A percentile compares a stretch with the other conserved stretches of the same genome.
Conservation (phyloP, 257 asterid species). For the Solanum paucissectum region DNA sequence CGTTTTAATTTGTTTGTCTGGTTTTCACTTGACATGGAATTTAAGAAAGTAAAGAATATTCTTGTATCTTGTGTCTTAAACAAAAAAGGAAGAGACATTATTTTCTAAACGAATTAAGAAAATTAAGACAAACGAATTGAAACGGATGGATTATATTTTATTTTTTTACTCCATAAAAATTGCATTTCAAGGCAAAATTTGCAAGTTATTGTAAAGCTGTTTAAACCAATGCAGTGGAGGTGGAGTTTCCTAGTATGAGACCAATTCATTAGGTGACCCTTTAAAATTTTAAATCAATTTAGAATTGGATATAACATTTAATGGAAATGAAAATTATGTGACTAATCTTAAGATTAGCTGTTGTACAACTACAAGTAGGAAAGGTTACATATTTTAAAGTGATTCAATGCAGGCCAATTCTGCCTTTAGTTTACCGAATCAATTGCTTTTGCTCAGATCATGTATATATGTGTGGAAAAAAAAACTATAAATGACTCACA, state of each 20-base stretch:
- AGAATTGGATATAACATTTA: not conserved
- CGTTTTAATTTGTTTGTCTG: not conserved
- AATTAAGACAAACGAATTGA: not conserved
- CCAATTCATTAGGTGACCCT: not conserved
- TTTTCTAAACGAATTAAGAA: too few relatives aligned
- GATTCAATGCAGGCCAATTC: not conserved
- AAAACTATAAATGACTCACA: too few relatives aligned
- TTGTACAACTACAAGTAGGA: not conserved
- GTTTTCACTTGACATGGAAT: not conserved
- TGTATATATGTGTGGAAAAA: too few relatives aligned
- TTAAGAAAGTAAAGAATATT: too few relatives aligned
- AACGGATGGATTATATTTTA: not conserved
- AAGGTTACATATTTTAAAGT: not conserved
- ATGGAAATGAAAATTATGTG: not conserved
- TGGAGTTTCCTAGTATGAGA: not conserved
- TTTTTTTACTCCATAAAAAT: not conserved
- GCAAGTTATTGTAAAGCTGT: not conserved
- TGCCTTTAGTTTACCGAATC: not conserved
- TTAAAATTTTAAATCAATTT: not conserved
- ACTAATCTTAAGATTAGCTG: not conserved
- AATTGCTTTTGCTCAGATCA: not conserved
- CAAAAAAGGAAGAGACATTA: not conserved
- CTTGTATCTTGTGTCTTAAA: not conserved
- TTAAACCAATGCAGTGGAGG: not conserved
- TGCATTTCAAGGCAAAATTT: not conserved